Evolutionary conservation across 129 eudicot species (phyloP).

Genomic region (Gnaphalium uliginosum): DNA sequence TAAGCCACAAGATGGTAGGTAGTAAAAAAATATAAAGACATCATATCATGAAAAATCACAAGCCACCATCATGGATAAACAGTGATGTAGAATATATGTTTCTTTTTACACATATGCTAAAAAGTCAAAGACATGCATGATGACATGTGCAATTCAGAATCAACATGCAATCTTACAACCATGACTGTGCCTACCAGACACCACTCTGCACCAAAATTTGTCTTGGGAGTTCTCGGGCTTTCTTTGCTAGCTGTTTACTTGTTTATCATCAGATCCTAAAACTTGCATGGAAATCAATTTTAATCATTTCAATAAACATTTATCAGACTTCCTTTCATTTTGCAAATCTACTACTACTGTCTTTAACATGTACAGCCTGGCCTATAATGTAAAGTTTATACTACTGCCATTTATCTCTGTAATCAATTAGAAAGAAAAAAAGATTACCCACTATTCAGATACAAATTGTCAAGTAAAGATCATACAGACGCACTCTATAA

Average conservation of each 20-base stretch:
- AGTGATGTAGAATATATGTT: neutral
- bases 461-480: neutral
- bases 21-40: neutral
- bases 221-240: neutral
- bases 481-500: neutral
- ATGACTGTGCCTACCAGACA: neutral
- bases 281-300: neutral
- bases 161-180: neutral
- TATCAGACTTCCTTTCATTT: neutral
- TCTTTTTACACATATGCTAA: neutral
- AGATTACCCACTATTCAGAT: neutral
- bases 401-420: slow-evolving; percentile 10
- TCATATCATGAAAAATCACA: neutral
- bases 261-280: neutral
- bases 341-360: neutral
- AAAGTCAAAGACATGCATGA: neutral
- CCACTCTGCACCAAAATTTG: too few relatives aligned
- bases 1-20: slow-evolving; percentile 1
- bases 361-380: neutral
- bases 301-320: neutral
- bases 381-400: neutral
- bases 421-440: neutral
- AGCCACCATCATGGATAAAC: neutral
- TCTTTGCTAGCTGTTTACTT: neutral
- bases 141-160: neutral